Evolutionary conservation across 768 basidiomycete species (phyloP), one percentile per base, ranked within the genome.

Genomic region (Mycena albidolilacea): DNA sequence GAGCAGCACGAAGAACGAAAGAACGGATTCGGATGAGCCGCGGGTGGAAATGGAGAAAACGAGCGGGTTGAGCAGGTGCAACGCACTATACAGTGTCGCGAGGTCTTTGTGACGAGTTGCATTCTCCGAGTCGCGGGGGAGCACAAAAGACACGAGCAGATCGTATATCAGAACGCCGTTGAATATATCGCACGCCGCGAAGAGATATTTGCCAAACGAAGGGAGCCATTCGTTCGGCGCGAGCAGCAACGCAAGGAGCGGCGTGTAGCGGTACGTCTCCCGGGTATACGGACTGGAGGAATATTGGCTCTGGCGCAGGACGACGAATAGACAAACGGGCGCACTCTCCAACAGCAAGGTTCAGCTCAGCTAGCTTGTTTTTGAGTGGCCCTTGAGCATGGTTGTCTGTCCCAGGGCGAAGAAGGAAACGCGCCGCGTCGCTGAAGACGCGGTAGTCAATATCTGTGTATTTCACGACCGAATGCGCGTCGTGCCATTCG

Each of bases 41-140:
- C 98, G 92, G 0, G 98, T 99, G 8, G 97, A 98, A 77, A 99
- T 98, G 74, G 96, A 93, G 81, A 98, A 94, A 2, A 97, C 93
- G 77, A 99, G 89, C 0, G 98, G 98, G 82, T 97, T 98, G 70
- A 99, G 87, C 3, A 99, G 91, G 84, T 98, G 95, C 3, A 93
- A 78, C 0, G 90, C 84, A 44, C 90, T 89, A 75, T 90, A 90
- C n/a, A 91, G 75, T 1, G 88, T 87, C 7, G 93, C 91, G 66
- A 82, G 78, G 43, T 60, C 75, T 64, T 9, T 46, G 17, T 19
- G 55, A 37, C 66, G 63, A 6, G 54, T 80, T 75, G 64, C 68
- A 23, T 66, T 75, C 62, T 67, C 46, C 10, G 58, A 30, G 19
- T 8, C 23, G 19, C 23, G 38, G 37, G 88, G 85, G 15, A 91